Percentiles rank a stretch among this genome's conserved stretches.
These are phyloP conservation scores for Dactylellina parvicollis DNA, from an alignment of 2,329 filamentous ascomycete species.

Conservation along the genomic window DNA sequence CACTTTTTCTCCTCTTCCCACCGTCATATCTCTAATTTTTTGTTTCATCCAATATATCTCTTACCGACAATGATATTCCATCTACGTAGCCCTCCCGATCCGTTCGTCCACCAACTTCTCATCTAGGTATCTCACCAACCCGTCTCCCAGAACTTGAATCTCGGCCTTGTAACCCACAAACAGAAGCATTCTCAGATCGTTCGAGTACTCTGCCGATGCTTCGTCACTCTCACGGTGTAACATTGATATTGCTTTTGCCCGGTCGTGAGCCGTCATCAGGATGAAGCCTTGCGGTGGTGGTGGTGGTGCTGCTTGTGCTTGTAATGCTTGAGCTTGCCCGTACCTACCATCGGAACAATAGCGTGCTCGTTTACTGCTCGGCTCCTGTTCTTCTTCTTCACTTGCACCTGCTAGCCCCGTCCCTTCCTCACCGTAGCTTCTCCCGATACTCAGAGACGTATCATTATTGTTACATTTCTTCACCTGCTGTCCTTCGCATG, in stretches of 20 bases:
- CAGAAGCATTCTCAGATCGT: slow-evolving; percentile 39
- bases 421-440: neutral
- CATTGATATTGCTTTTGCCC: slow-evolving; percentile 48
- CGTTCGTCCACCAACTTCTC: slow-evolving; percentile 36
- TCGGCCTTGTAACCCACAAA: slow-evolving; percentile 53
- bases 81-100: slow-evolving; percentile 4
- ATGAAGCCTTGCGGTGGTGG: slow-evolving; percentile 26
- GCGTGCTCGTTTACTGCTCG: slow-evolving; percentile 26
- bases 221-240: slow-evolving; percentile 17
- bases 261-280: slow-evolving; percentile 38
- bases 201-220: slow-evolving; percentile 8
- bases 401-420: neutral
- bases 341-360: neutral
- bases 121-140: slow-evolving; percentile 42
- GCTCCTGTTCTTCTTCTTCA: slow-evolving; percentile 8
- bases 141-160: slow-evolving; percentile 49
- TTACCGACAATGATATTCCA: neutral
- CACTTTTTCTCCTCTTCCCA: neutral
- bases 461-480: neutral
- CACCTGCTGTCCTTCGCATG: neutral
- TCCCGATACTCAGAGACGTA: slow-evolving; percentile 6
- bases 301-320: neutral
- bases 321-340: neutral
- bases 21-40: neutral
- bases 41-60: slow-evolving; percentile 20